Evolutionary conservation across 306 rosid species (phyloP), one percentile per base, ranked within the genome.

Genomic region (Cucurbita argyrosperma): DNA sequence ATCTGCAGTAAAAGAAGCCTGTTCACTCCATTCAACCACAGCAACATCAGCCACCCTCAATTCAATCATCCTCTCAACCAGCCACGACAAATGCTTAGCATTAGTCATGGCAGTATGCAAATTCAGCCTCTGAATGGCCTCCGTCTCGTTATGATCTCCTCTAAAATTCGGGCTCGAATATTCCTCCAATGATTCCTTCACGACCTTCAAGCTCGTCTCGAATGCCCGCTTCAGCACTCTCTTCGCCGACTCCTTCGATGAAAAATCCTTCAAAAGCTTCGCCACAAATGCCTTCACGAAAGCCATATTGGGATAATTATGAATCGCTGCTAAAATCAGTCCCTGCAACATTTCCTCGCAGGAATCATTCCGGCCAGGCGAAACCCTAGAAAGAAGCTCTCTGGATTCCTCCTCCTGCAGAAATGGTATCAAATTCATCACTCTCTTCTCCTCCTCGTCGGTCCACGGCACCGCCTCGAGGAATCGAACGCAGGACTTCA

Each of bases 391-490:
- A 10, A 90, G 80, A 18, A 90, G 97, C 43, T 93, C 96, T 19
- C 52, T 74, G 9, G 94, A 83, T 78, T 93, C 98, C 10, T 87
- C 97, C 49, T 88, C 89, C 42, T 84, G 74, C 55, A 93, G 80
- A 38, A 85, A 78, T 2, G 98, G 98, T 70, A 93, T 84, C 63
- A 93, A 26, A 52, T 58, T 80, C 43, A 89, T 71, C 0, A 93
- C 90, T 51, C 90, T 80, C 61, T 49, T 79, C 74, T 93, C 98
- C 49, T 93, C 98, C 4, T 89, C 98, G 19, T 90, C 96, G 5
- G 86, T 85, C 98, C 98, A 93, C 10, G 98, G 97, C 45, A 93
- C 98, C 14, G 96, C 96, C 78, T 90, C 97, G 2, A 93, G 96
- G 47, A 83, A 89, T 10, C 74, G 77, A 13, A 93, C 94, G 51